Evolutionary conservation across 176 grass and related monocot genomes (phyloP).

Genomic region (Thalia dealbata): DNA sequence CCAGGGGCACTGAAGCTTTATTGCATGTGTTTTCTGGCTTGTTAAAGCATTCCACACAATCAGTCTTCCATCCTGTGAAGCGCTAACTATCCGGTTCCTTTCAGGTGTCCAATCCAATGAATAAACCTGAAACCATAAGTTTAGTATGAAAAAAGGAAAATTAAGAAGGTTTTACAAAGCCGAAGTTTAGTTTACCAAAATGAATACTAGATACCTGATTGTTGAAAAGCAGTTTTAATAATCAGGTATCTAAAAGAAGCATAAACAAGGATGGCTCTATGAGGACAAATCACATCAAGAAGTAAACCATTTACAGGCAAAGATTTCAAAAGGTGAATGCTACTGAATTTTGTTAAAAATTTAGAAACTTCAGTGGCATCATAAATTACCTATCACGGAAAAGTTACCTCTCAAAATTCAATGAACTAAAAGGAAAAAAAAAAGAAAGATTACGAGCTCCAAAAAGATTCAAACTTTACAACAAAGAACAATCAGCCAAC

Average conservation of each 20-base stretch:
- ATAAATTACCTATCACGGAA: not conserved
- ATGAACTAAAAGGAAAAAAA: not conserved
- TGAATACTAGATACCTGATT: not conserved
- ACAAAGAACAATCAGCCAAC: slow-evolving; percentile 13
- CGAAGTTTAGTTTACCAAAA: not conserved
- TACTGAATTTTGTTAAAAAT: not conserved
- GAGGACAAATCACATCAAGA: not conserved
- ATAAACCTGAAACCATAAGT: slow-evolving; percentile 64
- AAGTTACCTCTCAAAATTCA: not conserved
- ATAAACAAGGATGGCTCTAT: not conserved
- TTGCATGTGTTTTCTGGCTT: slow-evolving; percentile 97
- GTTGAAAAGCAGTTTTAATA: not conserved
- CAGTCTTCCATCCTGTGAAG: slow-evolving; percentile 80
- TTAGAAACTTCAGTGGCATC: not conserved
- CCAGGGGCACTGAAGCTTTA: slow-evolving; percentile 93
- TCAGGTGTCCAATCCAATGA: slow-evolving; percentile 96
- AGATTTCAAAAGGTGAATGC: not conserved
- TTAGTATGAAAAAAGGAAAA: not conserved
- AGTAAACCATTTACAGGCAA: not conserved
- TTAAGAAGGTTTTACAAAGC: not conserved
- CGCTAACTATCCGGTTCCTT: slow-evolving; percentile 97
- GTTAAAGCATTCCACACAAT: slow-evolving; percentile 99
- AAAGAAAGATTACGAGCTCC: not conserved
- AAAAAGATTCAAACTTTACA: slow-evolving; percentile 4
- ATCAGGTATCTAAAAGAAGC: too few relatives aligned